Evolutionary conservation across 2,329 filamentous ascomycete species (phyloP).

Genomic region (Fusarium tanahbumbuense): DNA sequence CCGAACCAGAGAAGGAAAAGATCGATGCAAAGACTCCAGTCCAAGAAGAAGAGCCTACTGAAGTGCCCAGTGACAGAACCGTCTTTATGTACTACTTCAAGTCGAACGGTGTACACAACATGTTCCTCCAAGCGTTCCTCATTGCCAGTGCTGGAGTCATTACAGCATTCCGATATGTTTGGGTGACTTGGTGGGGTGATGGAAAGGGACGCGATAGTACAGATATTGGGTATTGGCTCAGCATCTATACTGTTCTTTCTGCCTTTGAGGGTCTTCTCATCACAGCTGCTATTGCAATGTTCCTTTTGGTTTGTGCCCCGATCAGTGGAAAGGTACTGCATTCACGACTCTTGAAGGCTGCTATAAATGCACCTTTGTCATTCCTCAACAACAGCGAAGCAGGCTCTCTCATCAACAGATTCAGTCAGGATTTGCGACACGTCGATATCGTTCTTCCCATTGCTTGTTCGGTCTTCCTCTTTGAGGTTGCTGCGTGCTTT

Average conservation of each 20-base stretch:
- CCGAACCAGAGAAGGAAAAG: not conserved
- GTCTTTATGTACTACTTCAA: slow-evolving; percentile 49
- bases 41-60: slow-evolving; percentile 1
- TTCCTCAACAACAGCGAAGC: slow-evolving; percentile 47
- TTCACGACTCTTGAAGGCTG: slow-evolving; percentile 40
- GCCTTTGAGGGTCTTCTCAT: slow-evolving; percentile 42
- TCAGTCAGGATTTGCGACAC: slow-evolving; percentile 58
- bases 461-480: slow-evolving; percentile 42
- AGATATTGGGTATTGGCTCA: slow-evolving; percentile 48
- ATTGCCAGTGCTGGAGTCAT: slow-evolving; percentile 36
- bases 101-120: slow-evolving; percentile 37
- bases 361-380: slow-evolving; percentile 45
- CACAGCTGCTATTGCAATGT: slow-evolving; percentile 45
- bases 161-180: slow-evolving; percentile 45
- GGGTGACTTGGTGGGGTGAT: slow-evolving; percentile 50
- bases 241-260: slow-evolving; percentile 44
- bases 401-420: slow-evolving; percentile 50
- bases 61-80: slow-evolving; percentile 39
- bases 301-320: slow-evolving; percentile 44
- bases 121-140: slow-evolving; percentile 31
- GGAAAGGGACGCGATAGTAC: slow-evolving; percentile 41
- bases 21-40: not conserved
- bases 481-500: slow-evolving; percentile 52
- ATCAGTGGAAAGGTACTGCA: slow-evolving; percentile 44
- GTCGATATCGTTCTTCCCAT: slow-evolving; percentile 55